These are phyloP conservation scores for Phytopythium aichiense DNA, from an alignment of 352 stramenopile species.

Conservation along the genomic window DNA sequence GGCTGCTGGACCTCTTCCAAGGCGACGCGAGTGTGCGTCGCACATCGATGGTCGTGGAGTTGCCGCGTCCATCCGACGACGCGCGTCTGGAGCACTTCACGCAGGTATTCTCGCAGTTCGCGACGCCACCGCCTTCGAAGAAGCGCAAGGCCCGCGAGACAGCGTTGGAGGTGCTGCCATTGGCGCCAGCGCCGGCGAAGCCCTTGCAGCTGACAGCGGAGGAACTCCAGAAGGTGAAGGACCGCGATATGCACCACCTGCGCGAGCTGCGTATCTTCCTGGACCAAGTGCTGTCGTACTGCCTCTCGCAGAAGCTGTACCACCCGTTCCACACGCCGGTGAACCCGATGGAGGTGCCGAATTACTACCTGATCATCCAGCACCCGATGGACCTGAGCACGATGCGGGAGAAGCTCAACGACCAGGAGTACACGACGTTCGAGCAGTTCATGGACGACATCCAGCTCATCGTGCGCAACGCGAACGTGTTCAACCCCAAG, in stretches of 20 bases:
- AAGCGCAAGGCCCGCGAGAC: slow-evolving; percentile 21
- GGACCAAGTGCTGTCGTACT: slow-evolving; percentile 80
- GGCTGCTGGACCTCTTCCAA: slow-evolving; percentile 55
- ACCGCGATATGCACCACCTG: slow-evolving; percentile 79
- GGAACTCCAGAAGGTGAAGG: slow-evolving; percentile 42
- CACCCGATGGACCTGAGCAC: slow-evolving; percentile 84
- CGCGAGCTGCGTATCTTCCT: slow-evolving; percentile 88
- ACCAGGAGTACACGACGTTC: slow-evolving; percentile 86
- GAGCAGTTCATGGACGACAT: slow-evolving; percentile 88
- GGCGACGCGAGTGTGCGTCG: slow-evolving; percentile 33
- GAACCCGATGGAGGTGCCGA: slow-evolving; percentile 70
- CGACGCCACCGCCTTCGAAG: slow-evolving; percentile 31
- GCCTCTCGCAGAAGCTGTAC: slow-evolving; percentile 61
- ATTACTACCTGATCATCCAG: slow-evolving; percentile 89
- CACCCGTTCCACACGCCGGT: slow-evolving; percentile 70
- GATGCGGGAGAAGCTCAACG: slow-evolving; percentile 89
- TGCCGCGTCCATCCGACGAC: slow-evolving; percentile 23
- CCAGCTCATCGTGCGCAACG: slow-evolving; percentile 85
- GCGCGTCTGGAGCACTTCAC: slow-evolving; percentile 49
- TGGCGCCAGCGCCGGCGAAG: slow-evolving; percentile 45
- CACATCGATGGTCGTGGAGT: slow-evolving; percentile 45
- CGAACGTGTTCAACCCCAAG: slow-evolving; percentile 88
- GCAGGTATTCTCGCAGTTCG: slow-evolving; percentile 55
- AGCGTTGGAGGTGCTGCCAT: slow-evolving; percentile 46
- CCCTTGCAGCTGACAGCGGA: slow-evolving; percentile 26